phyloP scores from a whole-genome alignment of 2,329 filamentous ascomycete species.

The Nakataea oryzae region DNA sequence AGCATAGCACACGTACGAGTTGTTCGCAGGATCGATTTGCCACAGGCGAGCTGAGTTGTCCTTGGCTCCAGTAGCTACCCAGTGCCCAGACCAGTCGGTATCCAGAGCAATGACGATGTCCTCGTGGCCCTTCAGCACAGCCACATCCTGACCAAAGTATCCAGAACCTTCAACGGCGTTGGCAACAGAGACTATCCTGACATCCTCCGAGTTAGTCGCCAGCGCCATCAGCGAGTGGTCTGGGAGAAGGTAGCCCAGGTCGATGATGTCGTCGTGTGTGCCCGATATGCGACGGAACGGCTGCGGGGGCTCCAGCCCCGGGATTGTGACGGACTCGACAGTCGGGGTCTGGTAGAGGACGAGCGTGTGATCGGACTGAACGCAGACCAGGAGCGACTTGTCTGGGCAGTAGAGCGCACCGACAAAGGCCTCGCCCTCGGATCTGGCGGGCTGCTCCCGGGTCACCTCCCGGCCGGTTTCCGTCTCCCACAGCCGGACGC shows the following conservation, averaged over 20 bases:
- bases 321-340: slow-evolving; percentile 10
- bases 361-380: slow-evolving; percentile 85
- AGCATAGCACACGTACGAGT: slow-evolving; percentile 45
- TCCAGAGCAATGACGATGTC: slow-evolving; percentile 95
- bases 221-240: slow-evolving; percentile 76
- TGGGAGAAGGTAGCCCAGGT: slow-evolving; percentile 74
- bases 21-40: slow-evolving; percentile 67
- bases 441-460: slow-evolving; percentile 52
- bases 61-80: slow-evolving; percentile 92
- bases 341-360: slow-evolving; percentile 48
- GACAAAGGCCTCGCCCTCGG: slow-evolving; percentile 58
- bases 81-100: slow-evolving; percentile 92
- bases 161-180: slow-evolving; percentile 17
- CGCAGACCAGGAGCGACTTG: slow-evolving; percentile 63
- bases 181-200: slow-evolving; percentile 70
- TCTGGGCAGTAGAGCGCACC: slow-evolving; percentile 56
- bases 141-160: slow-evolving; percentile 87
- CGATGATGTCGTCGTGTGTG: slow-evolving; percentile 96
- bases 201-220: slow-evolving; percentile 89
- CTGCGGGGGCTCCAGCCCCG: slow-evolving; percentile 27
- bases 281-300: slow-evolving; percentile 77
- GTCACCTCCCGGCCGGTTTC: slow-evolving; percentile 72
- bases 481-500: slow-evolving; percentile 74
- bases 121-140: slow-evolving; percentile 76
- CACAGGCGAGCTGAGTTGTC: slow-evolving; percentile 91